A percentile compares a stretch with the other conserved stretches of the same genome.
phyloP scores from a whole-genome alignment of 768 basidiomycete species.

The Podaxis carcinomalis region DNA sequence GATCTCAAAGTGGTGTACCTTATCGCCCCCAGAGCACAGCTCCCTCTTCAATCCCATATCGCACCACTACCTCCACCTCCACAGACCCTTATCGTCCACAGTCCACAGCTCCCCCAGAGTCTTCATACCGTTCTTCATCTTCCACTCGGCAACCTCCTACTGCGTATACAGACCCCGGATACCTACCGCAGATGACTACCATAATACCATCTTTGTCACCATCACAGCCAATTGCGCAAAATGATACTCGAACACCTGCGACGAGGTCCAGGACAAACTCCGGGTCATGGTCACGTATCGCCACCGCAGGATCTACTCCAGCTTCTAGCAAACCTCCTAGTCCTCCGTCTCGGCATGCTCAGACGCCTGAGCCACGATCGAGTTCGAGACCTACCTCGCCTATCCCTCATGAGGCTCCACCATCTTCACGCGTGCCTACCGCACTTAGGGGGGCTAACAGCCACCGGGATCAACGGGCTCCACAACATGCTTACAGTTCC shows the following conservation, averaged over 20 bases:
- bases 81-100: constrained; percentile 7
- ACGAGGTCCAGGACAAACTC: constrained; percentile 9
- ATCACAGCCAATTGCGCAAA: not conserved
- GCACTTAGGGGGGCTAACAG: not conserved
- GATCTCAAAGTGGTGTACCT: not conserved
- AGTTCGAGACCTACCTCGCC: not conserved
- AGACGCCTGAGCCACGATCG: not conserved
- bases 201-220: not conserved
- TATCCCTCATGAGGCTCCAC: not conserved
- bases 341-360: constrained; percentile 3
- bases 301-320: not conserved
- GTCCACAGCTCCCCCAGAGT: constrained; percentile 8
- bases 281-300: constrained; percentile 7
- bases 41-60: not conserved
- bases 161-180: not conserved
- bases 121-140: not conserved
- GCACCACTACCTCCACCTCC: not conserved
- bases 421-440: not conserved
- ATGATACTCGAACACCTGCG: not conserved
- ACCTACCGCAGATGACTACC: not conserved
- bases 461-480: not conserved
- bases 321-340: constrained; percentile 1
- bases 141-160: not conserved
- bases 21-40: constrained; percentile 9
- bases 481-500: not conserved